phyloP scores from a whole-genome alignment of 176 grass and related monocot genomes.

The Eragrostis curvula region DNA sequence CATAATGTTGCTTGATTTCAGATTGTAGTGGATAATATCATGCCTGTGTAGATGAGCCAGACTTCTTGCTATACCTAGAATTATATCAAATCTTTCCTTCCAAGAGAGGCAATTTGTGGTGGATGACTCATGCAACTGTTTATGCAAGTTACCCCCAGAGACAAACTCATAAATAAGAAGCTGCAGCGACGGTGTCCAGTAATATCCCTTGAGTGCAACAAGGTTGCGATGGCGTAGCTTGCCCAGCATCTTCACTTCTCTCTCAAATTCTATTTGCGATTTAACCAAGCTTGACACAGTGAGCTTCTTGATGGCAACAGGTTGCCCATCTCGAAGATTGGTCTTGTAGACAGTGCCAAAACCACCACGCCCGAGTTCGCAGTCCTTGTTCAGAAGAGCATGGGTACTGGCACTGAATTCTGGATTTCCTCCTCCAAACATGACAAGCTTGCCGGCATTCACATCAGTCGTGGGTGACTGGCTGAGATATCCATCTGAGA shows the following conservation, averaged over 20 bases:
- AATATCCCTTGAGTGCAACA: conserved; percentile 83
- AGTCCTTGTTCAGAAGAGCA: conserved; percentile 96
- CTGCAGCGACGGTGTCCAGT: conserved; percentile 95
- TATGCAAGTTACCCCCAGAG: conserved; percentile 84
- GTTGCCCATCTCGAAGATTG: conserved; percentile 76
- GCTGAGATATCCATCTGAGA: conserved; percentile 90
- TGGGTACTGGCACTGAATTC: conserved; percentile 94
- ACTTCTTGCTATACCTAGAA: conserved; percentile 86
- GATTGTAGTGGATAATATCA: conserved; percentile 94
- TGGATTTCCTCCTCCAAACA: conserved; percentile 92
- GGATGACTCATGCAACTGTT: conserved; percentile 82
- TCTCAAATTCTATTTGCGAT: conserved; percentile 98
- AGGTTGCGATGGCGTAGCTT: conserved; percentile 90
- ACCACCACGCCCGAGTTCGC: conserved; percentile 95
- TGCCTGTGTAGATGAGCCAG: conserved; percentile 81
- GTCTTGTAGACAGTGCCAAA: conserved; percentile 96
- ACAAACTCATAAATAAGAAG: conserved; percentile 98
- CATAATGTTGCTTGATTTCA: conserved; percentile 94
- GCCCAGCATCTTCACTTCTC: conserved; percentile 86
- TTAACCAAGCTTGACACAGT: conserved; percentile 99
- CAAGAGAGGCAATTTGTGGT: conserved; percentile 71
- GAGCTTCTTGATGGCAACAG: conserved; percentile 97
- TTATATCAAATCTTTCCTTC: conserved; percentile 95
- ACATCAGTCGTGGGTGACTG: conserved; percentile 87
- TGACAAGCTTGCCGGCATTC: conserved; percentile 87